Conservation (phyloP, 1,284 basidiomycete genomes). For the Agroathelia rolfsii region DNA sequence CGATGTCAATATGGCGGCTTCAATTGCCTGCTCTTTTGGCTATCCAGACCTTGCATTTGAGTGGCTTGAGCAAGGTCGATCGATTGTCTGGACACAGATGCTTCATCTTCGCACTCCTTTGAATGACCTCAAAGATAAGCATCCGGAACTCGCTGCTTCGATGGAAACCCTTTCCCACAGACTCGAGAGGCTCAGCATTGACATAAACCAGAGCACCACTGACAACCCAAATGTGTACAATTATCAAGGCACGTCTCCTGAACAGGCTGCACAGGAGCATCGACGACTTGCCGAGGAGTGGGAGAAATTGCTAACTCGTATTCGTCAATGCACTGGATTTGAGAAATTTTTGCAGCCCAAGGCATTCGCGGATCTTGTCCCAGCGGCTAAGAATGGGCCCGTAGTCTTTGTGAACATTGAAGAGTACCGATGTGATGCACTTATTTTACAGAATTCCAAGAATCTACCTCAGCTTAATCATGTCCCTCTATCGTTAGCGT, state of each 20-base stretch:
- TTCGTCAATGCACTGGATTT: constrained; percentile 20
- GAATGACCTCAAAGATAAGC: constrained; percentile 8
- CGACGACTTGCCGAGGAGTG: constrained; percentile 10
- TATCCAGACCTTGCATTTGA: constrained; percentile 14
- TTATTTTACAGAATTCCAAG: too few species aligned
- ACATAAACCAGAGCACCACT: too few species aligned
- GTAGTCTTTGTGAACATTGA: constrained; percentile 24
- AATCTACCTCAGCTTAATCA: too few species aligned
- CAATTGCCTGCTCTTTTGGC: too few species aligned
- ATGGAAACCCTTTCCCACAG: constrained; percentile 7
- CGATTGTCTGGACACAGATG: constrained; percentile 15
- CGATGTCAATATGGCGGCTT: too few species aligned
- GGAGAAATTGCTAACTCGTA: constrained; percentile 14
- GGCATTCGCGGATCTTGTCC: constrained; percentile 6
- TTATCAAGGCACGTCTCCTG: constrained; percentile 1
- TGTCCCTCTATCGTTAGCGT: too few species aligned
- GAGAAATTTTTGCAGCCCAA: constrained; percentile 6
- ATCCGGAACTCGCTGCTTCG: constrained; percentile 10
- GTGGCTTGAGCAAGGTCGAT: constrained; percentile 17
- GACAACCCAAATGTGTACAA: too few species aligned
- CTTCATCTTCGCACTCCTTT: constrained; percentile 13
- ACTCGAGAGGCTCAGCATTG: neutral
- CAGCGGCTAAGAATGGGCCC: constrained; percentile 23
- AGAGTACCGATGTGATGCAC: constrained; percentile 10
- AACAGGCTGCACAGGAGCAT: constrained; percentile 5